phyloP scores from a whole-genome alignment of 148 eudicot species.

The Bassia scoparia region DNA sequence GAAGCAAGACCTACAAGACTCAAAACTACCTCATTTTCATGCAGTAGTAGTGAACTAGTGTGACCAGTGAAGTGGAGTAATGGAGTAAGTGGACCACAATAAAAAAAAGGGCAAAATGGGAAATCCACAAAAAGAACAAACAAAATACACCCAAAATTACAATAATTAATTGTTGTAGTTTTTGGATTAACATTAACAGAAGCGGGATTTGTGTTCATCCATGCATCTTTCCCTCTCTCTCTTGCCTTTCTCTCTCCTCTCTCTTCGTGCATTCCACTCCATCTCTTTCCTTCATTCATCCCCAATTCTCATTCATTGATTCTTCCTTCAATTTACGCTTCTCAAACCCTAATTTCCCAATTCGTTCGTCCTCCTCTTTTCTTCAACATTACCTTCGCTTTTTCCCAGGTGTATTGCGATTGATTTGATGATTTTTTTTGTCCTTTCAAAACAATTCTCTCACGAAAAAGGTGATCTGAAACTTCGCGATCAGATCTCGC shows the following conservation, averaged over 20 bases:
- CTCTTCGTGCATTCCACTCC: constrained; percentile 24
- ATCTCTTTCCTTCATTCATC: not conserved
- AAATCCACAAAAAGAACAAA: not conserved
- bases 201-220: constrained; percentile 52
- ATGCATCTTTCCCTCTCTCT: constrained; percentile 23
- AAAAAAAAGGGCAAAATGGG: not conserved
- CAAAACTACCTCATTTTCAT: no score
- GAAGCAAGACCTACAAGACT: no score
- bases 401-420: not conserved
- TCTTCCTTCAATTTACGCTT: not conserved
- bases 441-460: not conserved
- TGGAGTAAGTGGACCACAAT: not conserved
- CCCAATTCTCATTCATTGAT: not conserved
- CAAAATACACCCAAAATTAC: constrained; percentile 4
- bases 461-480: constrained; percentile 16
- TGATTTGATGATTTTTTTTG: not conserved
- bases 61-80: not conserved
- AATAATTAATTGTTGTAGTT: not conserved
- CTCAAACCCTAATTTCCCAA: constrained; percentile 20
- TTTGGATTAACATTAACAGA: not conserved
- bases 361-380: not conserved
- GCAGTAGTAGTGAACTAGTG: not conserved
- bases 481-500: constrained; percentile 30
- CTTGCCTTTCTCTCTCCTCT: not conserved
- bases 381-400: not conserved